These are phyloP conservation scores for Vicia sativa DNA, from an alignment of 306 rosid genomes.

Conservation along the genomic window DNA sequence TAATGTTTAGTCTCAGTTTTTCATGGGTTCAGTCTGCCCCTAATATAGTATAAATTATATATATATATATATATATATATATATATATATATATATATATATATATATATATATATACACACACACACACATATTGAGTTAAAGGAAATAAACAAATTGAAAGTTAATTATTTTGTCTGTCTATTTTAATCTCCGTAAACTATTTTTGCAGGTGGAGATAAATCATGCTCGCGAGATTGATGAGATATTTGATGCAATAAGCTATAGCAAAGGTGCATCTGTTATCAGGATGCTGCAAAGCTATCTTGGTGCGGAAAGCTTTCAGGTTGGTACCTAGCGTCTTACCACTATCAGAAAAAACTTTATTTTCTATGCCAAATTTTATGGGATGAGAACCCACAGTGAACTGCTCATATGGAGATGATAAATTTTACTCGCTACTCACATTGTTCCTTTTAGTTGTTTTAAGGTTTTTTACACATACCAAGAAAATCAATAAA, in stretches of 20 bases:
- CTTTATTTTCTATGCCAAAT: constrained; percentile 23
- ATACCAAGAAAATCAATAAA: no score
- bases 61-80: no score
- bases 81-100: no score
- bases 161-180: not conserved
- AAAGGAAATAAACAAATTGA: no score
- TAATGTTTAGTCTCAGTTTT: constrained; percentile 36
- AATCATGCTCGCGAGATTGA: constrained; percentile 88
- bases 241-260: constrained; percentile 93
- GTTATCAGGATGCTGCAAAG: constrained; percentile 95
- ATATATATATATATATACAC: no score
- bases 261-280: constrained; percentile 88
- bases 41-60: no score
- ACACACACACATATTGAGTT: no score
- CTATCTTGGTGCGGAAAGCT: constrained; percentile 86
- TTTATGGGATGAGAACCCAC: constrained; percentile 6
- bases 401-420: constrained; percentile 16
- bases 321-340: constrained; percentile 66
- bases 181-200: constrained; percentile 23
- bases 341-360: constrained; percentile 8
- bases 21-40: constrained; percentile 6
- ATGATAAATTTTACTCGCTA: not conserved
- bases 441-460: no score
- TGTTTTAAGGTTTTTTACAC: no score
- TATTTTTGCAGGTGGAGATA: constrained; percentile 74